Conservation (phyloP, 495 filamentous ascomycete genomes). For the Trichoderma erinaceum region DNA sequence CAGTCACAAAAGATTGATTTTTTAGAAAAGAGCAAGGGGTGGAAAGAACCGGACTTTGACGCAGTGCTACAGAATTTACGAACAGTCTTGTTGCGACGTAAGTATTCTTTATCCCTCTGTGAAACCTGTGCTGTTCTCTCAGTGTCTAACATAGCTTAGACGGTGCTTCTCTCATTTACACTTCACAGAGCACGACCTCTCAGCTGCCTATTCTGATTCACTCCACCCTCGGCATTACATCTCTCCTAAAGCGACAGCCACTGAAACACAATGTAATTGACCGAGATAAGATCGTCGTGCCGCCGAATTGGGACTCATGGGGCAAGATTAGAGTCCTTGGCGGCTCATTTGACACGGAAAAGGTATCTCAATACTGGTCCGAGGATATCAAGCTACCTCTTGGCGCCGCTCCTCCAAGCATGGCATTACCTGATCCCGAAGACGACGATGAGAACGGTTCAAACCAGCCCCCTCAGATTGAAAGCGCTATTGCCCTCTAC, state of each 20-base stretch:
- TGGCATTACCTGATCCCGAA: constrained; percentile 18
- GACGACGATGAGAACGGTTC: constrained; percentile 25
- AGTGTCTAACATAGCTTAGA: constrained; percentile 45
- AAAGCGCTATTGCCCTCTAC: constrained; percentile 61
- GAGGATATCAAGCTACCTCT: constrained; percentile 63
- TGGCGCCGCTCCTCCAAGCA: constrained; percentile 20
- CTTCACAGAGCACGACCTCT: constrained; percentile 69
- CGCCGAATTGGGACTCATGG: constrained; percentile 98
- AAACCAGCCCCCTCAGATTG: constrained; percentile 18
- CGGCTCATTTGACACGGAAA: constrained; percentile 93
- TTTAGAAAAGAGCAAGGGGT: constrained; percentile 77
- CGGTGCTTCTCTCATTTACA: constrained; percentile 86
- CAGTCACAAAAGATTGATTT: constrained; percentile 86
- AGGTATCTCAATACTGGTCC: constrained; percentile 74
- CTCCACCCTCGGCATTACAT: constrained; percentile 82
- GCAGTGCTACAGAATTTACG: constrained; percentile 83
- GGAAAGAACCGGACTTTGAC: constrained; percentile 93
- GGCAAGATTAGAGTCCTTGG: constrained; percentile 89
- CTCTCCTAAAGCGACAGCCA: constrained; percentile 72
- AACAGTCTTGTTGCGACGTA: constrained; percentile 81
- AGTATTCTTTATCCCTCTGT: constrained; percentile 23
- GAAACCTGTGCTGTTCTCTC: background rate
- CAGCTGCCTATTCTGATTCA: constrained; percentile 78
- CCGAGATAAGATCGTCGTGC: constrained; percentile 87
- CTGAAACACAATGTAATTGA: constrained; percentile 95